phyloP scores from a whole-genome alignment of 805 yeast genomes.

The Clavispora santaluciae region DNA sequence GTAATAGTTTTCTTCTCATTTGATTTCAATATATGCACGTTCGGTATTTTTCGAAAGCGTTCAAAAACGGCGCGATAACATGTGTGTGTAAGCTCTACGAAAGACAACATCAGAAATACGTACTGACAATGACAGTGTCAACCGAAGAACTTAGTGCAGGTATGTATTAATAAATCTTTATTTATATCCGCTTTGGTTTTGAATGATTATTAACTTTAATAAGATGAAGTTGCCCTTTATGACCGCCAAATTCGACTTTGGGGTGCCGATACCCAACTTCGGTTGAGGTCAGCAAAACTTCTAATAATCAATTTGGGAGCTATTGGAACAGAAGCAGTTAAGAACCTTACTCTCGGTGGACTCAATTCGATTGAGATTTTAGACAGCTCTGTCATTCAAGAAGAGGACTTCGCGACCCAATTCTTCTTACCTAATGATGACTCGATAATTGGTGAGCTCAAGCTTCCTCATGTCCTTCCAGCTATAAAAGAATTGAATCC shows the following conservation, averaged over 20 bases:
- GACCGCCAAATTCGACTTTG: constrained; percentile 93
- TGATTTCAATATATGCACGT: too few species aligned
- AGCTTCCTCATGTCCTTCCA: constrained; percentile 50
- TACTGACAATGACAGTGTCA: background rate
- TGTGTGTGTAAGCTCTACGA: background rate
- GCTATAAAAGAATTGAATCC: constrained; percentile 74
- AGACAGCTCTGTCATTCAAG: constrained; percentile 52
- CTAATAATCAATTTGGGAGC: constrained; percentile 71
- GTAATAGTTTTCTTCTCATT: too few species aligned
- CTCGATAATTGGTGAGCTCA: constrained; percentile 49
- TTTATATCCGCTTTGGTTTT: too few species aligned
- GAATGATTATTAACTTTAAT: background rate
- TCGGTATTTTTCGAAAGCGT: background rate
- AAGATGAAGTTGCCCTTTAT: constrained; percentile 84
- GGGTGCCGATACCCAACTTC: constrained; percentile 90
- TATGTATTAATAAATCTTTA: too few species aligned
- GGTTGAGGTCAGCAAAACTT: constrained; percentile 67
- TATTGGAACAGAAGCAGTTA: constrained; percentile 75
- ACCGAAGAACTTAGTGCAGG: constrained; percentile 4
- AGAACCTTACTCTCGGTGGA: constrained; percentile 86
- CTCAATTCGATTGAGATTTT: constrained; percentile 70
- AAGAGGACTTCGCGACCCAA: constrained; percentile 66
- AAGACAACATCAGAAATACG: background rate
- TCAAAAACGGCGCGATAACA: background rate
- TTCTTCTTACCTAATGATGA: constrained; percentile 60